phyloP scores from a whole-genome alignment of 2,329 filamentous ascomycete species.

The Rhynchosporium agropyri region DNA sequence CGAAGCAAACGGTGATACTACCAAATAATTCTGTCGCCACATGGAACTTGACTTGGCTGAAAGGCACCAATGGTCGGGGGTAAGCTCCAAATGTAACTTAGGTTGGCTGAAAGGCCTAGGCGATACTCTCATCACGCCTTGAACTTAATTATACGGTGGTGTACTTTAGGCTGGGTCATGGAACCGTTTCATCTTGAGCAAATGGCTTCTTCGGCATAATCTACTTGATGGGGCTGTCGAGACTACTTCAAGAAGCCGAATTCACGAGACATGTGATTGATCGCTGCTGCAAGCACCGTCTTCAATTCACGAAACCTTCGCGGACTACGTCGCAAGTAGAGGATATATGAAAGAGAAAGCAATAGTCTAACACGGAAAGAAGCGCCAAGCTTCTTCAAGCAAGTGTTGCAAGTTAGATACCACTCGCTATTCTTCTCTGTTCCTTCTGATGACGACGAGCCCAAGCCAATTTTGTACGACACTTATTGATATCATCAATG shows the following conservation, averaged over 20 bases:
- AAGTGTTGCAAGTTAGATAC: constrained; percentile 3
- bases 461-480: neutral
- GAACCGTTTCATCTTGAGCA: constrained; percentile 12
- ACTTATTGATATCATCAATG: neutral
- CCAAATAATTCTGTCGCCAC: too few species aligned
- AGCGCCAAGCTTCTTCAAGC: neutral
- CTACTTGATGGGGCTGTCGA: constrained; percentile 2
- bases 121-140: neutral
- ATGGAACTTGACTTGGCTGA: too few species aligned
- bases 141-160: neutral
- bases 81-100: too few species aligned
- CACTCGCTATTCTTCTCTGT: neutral
- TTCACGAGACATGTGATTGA: neutral
- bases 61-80: too few species aligned
- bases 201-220: constrained; percentile 8
- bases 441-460: constrained; percentile 6
- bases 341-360: constrained; percentile 1
- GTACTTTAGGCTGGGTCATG: constrained; percentile 12
- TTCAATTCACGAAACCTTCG: neutral
- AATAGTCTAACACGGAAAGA: constrained; percentile 7
- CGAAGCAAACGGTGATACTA: too few species aligned
- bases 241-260: constrained; percentile 6
- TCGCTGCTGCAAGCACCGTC: neutral
- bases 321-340: neutral
- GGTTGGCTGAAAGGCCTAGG: too few species aligned